phyloP scores from a whole-genome alignment of 2,329 filamentous ascomycete species.

The Apiospora koreana region DNA sequence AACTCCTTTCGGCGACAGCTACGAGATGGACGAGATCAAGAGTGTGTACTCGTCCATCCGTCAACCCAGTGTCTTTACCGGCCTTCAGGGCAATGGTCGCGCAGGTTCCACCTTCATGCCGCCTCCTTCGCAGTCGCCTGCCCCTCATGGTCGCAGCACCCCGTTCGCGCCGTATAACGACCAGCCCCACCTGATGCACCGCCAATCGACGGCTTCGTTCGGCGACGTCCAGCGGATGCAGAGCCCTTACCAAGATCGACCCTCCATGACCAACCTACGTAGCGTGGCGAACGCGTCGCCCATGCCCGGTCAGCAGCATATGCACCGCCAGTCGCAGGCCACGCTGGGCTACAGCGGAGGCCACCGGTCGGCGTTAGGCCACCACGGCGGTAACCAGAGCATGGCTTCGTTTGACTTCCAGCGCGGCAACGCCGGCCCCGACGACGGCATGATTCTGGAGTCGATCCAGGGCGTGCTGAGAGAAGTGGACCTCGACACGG shows the following conservation, averaged over 20 bases:
- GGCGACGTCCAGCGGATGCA: slow-evolving; percentile 52
- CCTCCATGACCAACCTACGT: slow-evolving; percentile 64
- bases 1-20: slow-evolving; percentile 67
- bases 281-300: slow-evolving; percentile 50
- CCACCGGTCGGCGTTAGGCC: slow-evolving; percentile 46
- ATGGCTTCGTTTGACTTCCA: slow-evolving; percentile 63
- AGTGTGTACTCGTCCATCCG: slow-evolving; percentile 92
- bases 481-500: slow-evolving; percentile 92
- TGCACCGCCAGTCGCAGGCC: slow-evolving; percentile 43
- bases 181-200: slow-evolving; percentile 48
- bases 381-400: slow-evolving; percentile 46
- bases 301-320: slow-evolving; percentile 37
- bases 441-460: slow-evolving; percentile 78
- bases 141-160: slow-evolving; percentile 61
- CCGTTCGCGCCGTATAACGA: slow-evolving; percentile 50
- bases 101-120: slow-evolving; percentile 74
- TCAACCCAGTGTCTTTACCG: slow-evolving; percentile 84
- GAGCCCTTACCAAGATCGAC: slow-evolving; percentile 61
- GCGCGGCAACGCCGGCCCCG: slow-evolving; percentile 62
- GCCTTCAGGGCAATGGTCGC: slow-evolving; percentile 64
- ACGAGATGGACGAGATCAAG: slow-evolving; percentile 98
- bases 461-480: slow-evolving; percentile 79
- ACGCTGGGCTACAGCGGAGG: slow-evolving; percentile 51
- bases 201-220: slow-evolving; percentile 74
- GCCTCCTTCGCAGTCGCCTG: slow-evolving; percentile 68